Evolutionary conservation across 164 flowering plant genomes (phyloP), one percentile per base, ranked within the genome.

Genomic region (Berberis vulgaris): DNA sequence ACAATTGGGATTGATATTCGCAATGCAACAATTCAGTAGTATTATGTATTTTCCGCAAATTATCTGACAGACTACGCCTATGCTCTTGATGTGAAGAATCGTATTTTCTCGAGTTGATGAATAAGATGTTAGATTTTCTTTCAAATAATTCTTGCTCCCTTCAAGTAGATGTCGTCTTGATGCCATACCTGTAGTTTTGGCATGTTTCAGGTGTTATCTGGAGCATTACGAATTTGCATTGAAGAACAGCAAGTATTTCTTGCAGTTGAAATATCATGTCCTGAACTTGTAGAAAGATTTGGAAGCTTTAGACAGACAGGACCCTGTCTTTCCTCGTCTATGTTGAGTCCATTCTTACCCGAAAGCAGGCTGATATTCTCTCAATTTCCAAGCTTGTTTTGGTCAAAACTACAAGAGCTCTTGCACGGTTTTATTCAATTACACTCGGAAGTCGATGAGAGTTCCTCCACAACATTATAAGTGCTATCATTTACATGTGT

Each of bases 271-370:
- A 26, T 26, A 26, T 26, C 26, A 26, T 26, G 26, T 26, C 26
- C 26, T 26, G 26, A 26, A 26, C 26, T 26, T 54, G 64, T 40
- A 44, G 50, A 57, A 54, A 43, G 54, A 42, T 63, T 64, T 46
- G 77, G 49, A 67, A 60, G 38, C 10, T 57, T 11, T 41, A 74
- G 66, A 52, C 65, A 49, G 1, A 66, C 52, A 43, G 76, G 68
- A 56, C 72, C 45, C 13, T 54, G 41, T 64, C 66, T 76, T 70
- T 71, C 82, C 59, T n/a, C 61, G 40, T 73, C 72, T 6, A 49
- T 26, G 26, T 26, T n/a, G 41, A 13, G 72, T 49, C 60, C 72
- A 63, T 61, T 26, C 44, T 54, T 68, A 45, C 54, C 59, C 49
- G 52, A 40, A 54, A 78, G 73, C 64, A 74, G 69, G 59, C 55